These are phyloP conservation scores for Phytophthora colocasiae DNA, from an alignment of 352 stramenopile genomes.

Conservation along the genomic window DNA sequence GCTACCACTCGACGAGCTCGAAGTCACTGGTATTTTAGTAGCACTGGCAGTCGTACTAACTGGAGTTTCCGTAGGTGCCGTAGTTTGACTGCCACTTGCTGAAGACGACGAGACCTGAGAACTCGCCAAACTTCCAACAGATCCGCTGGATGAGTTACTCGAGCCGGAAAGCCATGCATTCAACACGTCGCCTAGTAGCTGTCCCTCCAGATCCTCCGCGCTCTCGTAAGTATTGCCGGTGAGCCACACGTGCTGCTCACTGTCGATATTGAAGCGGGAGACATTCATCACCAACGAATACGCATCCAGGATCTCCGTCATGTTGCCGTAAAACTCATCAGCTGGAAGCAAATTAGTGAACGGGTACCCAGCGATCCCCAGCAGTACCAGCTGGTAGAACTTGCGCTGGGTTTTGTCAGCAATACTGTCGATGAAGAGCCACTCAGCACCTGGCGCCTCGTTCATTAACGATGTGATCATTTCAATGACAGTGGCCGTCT, in stretches of 20 bases:
- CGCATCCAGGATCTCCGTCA: conserved; percentile 45
- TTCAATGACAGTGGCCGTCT: conserved; percentile 31
- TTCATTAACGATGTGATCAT: conserved; percentile 43
- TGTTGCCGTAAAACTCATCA: conserved; percentile 43
- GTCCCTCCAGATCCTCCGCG: conserved; percentile 1
- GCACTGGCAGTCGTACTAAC: no score
- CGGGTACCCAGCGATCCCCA: conserved; percentile 46
- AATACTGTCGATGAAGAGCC: conserved; percentile 57
- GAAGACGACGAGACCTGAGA: no score
- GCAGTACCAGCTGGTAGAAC: conserved; percentile 30
- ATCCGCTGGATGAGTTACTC: no score
- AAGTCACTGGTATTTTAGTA: no score
- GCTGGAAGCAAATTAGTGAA: conserved; percentile 34
- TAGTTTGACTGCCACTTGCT: no score
- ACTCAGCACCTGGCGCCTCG: conserved; percentile 31
- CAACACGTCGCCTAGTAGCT: no score
- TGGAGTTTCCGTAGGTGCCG: no score
- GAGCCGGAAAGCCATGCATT: no score
- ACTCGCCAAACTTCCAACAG: no score
- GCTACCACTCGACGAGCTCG: no score
- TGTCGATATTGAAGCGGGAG: conserved; percentile 29
- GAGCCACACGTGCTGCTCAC: conserved; percentile 29
- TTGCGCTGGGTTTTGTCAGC: conserved; percentile 49
- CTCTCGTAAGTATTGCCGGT: conserved; percentile 5
- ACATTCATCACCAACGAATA: conserved; percentile 27